phyloP scores from a whole-genome alignment of 2,329 filamentous ascomycete species.

The Xylariaceae sp. region DNA sequence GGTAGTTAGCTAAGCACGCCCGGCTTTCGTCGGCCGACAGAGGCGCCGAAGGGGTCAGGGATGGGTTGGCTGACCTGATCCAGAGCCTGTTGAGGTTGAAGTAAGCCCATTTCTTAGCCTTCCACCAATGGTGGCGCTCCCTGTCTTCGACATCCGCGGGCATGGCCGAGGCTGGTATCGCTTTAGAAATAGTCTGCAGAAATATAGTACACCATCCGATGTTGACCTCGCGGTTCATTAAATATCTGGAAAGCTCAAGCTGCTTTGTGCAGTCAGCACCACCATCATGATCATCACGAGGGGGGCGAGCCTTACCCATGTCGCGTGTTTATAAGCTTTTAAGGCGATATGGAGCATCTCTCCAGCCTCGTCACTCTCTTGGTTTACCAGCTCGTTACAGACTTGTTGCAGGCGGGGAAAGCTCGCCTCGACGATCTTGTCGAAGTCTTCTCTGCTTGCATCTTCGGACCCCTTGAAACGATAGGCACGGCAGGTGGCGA shows the following conservation, averaged over 20 bases:
- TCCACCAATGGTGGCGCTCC: slow-evolving; percentile 98
- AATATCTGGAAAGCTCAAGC: slow-evolving; percentile 77
- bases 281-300: too few species aligned
- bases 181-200: slow-evolving; percentile 80
- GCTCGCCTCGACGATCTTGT: slow-evolving; percentile 85
- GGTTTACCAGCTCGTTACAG: slow-evolving; percentile 80
- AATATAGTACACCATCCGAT: slow-evolving; percentile 97
- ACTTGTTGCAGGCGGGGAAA: slow-evolving; percentile 85
- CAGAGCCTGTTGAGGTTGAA: slow-evolving; percentile 95
- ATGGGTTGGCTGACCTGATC: slow-evolving; percentile 58
- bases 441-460: slow-evolving; percentile 74
- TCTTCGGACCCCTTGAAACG: slow-evolving; percentile 81
- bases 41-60: neutral
- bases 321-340: slow-evolving; percentile 97
- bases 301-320: slow-evolving; percentile 64
- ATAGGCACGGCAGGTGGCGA: slow-evolving; percentile 93
- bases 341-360: slow-evolving; percentile 95
- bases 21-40: slow-evolving; percentile 3
- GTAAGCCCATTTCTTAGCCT: slow-evolving; percentile 99
- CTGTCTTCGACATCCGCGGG: slow-evolving; percentile 74
- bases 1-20: slow-evolving; percentile 27
- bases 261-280: slow-evolving; percentile 36
- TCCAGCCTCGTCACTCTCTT: slow-evolving; percentile 88
- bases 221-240: slow-evolving; percentile 76
- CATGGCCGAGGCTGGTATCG: slow-evolving; percentile 73